Percentiles rank a stretch among this genome's conserved stretches.
Conservation (phyloP, 2,329 filamentous ascomycete species). For the Cercospora sp. region DNA sequence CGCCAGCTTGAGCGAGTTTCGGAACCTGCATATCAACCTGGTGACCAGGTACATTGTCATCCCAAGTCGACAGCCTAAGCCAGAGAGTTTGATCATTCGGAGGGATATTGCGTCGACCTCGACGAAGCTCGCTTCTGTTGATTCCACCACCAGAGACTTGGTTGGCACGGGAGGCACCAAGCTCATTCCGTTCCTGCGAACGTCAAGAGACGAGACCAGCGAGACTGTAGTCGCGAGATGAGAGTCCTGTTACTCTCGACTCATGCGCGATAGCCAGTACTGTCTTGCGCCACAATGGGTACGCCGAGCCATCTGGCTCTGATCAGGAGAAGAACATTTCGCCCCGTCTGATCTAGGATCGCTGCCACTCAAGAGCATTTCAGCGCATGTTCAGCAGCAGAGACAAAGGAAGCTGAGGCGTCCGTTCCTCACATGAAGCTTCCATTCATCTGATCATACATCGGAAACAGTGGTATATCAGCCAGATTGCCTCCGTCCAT, state of each 20-base stretch:
- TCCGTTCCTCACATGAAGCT: slow-evolving; percentile 11
- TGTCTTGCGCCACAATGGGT: accelerated
- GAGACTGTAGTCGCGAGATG: slow-evolving; percentile 26
- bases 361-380: not conserved
- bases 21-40: slow-evolving; percentile 55
- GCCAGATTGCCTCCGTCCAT: slow-evolving; percentile 27
- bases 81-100: slow-evolving; percentile 33
- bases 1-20: slow-evolving; percentile 48
- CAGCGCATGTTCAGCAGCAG: not conserved
- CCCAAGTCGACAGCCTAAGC: slow-evolving; percentile 36
- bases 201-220: slow-evolving; percentile 53
- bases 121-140: slow-evolving; percentile 40
- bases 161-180: slow-evolving; percentile 56
- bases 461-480: slow-evolving; percentile 33
- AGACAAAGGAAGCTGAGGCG: not conserved
- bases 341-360: too few species aligned
- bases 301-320: not conserved
- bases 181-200: slow-evolving; percentile 56
- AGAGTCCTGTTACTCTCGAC: not conserved
- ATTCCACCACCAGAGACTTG: slow-evolving; percentile 42
- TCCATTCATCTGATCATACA: slow-evolving; percentile 29
- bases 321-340: not conserved
- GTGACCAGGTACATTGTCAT: slow-evolving; percentile 57
- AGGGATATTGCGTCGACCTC: slow-evolving; percentile 51
- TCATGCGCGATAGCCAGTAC: not conserved